phyloP scores from a whole-genome alignment of 495 filamentous ascomycete species.

The Peziza echinospora region DNA sequence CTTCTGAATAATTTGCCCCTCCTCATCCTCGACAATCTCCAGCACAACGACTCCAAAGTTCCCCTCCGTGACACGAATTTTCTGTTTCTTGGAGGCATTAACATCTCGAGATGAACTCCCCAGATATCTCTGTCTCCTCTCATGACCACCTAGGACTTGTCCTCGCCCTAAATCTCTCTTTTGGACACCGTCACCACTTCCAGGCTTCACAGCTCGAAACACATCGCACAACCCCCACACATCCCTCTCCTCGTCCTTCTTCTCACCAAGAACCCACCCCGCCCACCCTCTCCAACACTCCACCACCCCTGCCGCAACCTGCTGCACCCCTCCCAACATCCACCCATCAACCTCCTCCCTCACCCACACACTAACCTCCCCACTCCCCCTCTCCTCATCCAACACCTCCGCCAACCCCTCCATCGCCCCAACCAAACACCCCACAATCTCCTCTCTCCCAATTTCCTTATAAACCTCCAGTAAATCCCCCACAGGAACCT shows the following conservation, averaged over 20 bases:
- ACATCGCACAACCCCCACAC: constrained; percentile 18
- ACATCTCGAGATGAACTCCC: not conserved
- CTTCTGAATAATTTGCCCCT: too few species aligned
- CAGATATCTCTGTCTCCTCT: not conserved
- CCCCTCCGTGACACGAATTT: not conserved
- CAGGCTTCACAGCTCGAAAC: constrained; percentile 15
- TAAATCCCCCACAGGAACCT: too few species aligned
- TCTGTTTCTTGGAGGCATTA: not conserved
- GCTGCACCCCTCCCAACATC: constrained; percentile 15
- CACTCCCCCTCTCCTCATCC: too few species aligned
- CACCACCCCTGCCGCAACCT: constrained; percentile 16
- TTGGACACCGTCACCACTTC: constrained; percentile 9
- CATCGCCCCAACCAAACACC: too few species aligned
- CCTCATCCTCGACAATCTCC: too few species aligned
- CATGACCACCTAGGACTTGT: constrained; percentile 10
- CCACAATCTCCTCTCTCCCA: too few species aligned
- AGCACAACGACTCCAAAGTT: not conserved
- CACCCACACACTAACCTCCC: too few species aligned
- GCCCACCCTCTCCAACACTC: constrained; percentile 16
- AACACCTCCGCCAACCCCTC: too few species aligned
- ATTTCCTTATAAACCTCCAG: too few species aligned
- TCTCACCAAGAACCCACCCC: constrained; percentile 13
- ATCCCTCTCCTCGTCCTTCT: constrained; percentile 9
- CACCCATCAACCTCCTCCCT: constrained; percentile 12
- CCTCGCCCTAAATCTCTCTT: constrained; percentile 12